A percentile compares a stretch with the other conserved stretches of the same genome.
These are phyloP conservation scores for Spiromastix sp. DNA, from an alignment of 2,329 filamentous ascomycete genomes.

Conservation along the genomic window DNA sequence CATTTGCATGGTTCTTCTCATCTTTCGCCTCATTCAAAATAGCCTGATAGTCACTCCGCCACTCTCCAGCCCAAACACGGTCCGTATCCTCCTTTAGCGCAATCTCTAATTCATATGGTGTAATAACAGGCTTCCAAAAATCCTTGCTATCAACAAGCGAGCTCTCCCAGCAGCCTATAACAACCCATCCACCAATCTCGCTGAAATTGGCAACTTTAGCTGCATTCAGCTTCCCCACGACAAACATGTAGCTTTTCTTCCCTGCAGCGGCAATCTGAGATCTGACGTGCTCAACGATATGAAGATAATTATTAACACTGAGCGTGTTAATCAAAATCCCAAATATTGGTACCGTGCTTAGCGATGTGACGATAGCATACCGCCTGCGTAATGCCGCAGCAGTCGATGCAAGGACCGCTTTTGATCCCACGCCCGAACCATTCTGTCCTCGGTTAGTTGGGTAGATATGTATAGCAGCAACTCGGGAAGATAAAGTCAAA, in stretches of 20 bases:
- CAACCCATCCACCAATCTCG: slow-evolving; percentile 92
- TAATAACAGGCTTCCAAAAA: slow-evolving; percentile 82
- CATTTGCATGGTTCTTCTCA: slow-evolving; percentile 15
- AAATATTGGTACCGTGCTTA: slow-evolving; percentile 73
- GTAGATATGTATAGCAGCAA: slow-evolving; percentile 68
- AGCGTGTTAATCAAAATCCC: slow-evolving; percentile 95
- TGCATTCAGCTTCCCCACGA: slow-evolving; percentile 91
- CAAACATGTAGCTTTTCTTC: slow-evolving; percentile 93
- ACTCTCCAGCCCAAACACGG: slow-evolving; percentile 75
- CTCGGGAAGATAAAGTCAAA: slow-evolving; percentile 74
- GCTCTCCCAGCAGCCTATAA: slow-evolving; percentile 97
- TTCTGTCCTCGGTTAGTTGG: slow-evolving; percentile 38
- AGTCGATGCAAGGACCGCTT: slow-evolving; percentile 40
- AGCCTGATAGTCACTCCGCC: slow-evolving; percentile 77
- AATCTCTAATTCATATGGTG: slow-evolving; percentile 83
- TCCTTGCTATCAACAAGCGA: slow-evolving; percentile 79
- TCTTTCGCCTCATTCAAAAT: slow-evolving; percentile 39
- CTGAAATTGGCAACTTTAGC: slow-evolving; percentile 95
- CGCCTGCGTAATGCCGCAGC: slow-evolving; percentile 63
- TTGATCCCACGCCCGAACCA: slow-evolving; percentile 19
- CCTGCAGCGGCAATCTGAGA: slow-evolving; percentile 63
- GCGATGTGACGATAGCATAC: slow-evolving; percentile 73
- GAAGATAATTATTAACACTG: slow-evolving; percentile 80
- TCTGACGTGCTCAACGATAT: slow-evolving; percentile 65
- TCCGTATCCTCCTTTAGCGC: slow-evolving; percentile 65